These are phyloP conservation scores for Diplodia scrobiculata DNA, from an alignment of 2,329 filamentous ascomycete species.

Conservation along the genomic window DNA sequence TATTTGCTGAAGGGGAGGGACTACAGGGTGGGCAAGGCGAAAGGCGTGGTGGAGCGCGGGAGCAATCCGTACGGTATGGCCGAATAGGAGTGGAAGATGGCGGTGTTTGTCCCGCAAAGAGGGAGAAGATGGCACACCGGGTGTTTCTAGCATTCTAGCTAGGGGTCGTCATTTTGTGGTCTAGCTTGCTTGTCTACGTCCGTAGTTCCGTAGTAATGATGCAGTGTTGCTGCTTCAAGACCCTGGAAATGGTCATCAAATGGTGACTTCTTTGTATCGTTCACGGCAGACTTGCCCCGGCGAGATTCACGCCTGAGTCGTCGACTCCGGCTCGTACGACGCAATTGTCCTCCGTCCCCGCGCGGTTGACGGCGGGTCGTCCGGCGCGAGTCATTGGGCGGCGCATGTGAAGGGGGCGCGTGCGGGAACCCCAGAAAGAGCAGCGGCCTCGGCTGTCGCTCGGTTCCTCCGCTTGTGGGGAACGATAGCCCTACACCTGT, in stretches of 20 bases:
- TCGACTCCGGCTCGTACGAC: neutral
- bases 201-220: constrained; percentile 11
- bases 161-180: neutral
- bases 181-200: constrained; percentile 8
- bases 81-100: constrained; percentile 17
- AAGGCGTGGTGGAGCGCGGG: constrained; percentile 34
- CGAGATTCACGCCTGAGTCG: neutral
- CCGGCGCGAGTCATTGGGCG: constrained; percentile 19
- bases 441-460: constrained; percentile 21
- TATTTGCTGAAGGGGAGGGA: constrained; percentile 43
- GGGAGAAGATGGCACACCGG: too few relatives aligned
- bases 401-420: constrained; percentile 14
- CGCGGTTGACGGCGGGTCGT: neutral
- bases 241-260: neutral
- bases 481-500: neutral
- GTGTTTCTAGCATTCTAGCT: neutral
- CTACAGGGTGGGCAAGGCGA: constrained; percentile 39
- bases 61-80: constrained; percentile 33
- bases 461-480: constrained; percentile 23
- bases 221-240: neutral
- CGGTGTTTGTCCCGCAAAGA: neutral
- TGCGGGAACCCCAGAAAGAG: constrained; percentile 20
- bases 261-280: neutral
- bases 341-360: neutral
- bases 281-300: neutral